Conservation (phyloP, 345 rosid species). For the Camelina sativa region DNA sequence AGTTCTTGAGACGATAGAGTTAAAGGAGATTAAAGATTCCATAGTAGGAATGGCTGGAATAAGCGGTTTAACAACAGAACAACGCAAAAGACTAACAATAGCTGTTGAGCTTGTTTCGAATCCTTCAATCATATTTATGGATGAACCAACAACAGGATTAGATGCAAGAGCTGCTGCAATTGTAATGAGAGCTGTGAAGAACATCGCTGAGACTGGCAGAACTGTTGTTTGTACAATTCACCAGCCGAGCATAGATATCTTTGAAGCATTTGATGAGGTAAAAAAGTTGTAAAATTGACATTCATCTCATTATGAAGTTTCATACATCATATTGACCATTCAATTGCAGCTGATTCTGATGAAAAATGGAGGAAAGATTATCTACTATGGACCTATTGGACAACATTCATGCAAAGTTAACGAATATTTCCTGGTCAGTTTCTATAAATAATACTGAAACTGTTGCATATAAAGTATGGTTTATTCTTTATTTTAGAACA, state of each 20-base stretch:
- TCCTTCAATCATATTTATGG: constrained; percentile 59
- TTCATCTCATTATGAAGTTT: neutral
- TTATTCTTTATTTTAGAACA: neutral
- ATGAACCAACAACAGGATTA: constrained; percentile 58
- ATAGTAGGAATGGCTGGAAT: constrained; percentile 48
- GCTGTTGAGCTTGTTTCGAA: constrained; percentile 58
- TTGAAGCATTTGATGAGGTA: constrained; percentile 58
- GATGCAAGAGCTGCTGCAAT: constrained; percentile 64
- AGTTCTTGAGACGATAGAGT: constrained; percentile 54
- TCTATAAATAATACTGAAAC: neutral
- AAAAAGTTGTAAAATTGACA: neutral
- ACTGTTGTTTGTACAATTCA: constrained; percentile 60
- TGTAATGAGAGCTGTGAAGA: constrained; percentile 57
- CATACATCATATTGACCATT: neutral
- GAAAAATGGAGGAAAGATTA: constrained; percentile 63
- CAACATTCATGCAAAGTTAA: constrained; percentile 55
- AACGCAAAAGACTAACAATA: constrained; percentile 53
- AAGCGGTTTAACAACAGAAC: constrained; percentile 53
- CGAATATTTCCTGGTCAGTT: constrained; percentile 59
- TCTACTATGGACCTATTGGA: constrained; percentile 63
- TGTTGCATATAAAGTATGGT: neutral
- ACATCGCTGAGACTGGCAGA: constrained; percentile 51
- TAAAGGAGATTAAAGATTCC: constrained; percentile 48
- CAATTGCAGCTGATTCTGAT: constrained; percentile 58
- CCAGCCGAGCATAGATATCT: constrained; percentile 52